Percentiles rank a stretch among this genome's conserved stretches.
Evolutionary conservation across 129 eudicot species (phyloP).

Genomic region (Erigeron canadensis): DNA sequence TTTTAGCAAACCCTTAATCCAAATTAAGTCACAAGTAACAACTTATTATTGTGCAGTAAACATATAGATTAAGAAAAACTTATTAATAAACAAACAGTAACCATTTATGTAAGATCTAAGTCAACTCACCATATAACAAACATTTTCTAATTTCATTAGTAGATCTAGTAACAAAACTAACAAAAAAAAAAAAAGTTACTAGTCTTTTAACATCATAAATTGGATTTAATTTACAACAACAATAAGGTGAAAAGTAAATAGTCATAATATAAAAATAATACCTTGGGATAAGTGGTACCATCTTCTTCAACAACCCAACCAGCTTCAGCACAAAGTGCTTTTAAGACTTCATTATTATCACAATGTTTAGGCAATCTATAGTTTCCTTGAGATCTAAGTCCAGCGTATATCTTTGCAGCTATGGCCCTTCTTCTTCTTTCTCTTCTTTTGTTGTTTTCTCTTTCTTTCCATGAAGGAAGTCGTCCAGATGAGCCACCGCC

Average conservation of each 20-base stretch:
- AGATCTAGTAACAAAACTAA: constrained; percentile 28
- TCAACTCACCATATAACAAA: constrained; percentile 20
- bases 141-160: not conserved
- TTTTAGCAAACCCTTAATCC: too few species aligned
- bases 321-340: constrained; percentile 88
- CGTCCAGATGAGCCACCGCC: constrained; percentile 76
- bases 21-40: not conserved
- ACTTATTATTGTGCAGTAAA: not conserved
- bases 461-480: constrained; percentile 88
- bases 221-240: not conserved
- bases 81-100: too few species aligned
- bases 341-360: constrained; percentile 86
- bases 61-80: too few species aligned
- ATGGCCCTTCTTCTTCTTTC: constrained; percentile 88
- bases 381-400: constrained; percentile 88
- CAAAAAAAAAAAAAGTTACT: not conserved
- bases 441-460: constrained; percentile 90
- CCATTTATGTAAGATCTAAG: not conserved
- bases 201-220: not conserved
- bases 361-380: constrained; percentile 90
- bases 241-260: too few species aligned
- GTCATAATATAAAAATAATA: not conserved
- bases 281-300: constrained; percentile 97
- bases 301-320: constrained; percentile 96
- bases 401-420: constrained; percentile 90